Base-by-base conservation (phyloP, 495 filamentous ascomycete species). In the Neurospora terricola region DNA sequence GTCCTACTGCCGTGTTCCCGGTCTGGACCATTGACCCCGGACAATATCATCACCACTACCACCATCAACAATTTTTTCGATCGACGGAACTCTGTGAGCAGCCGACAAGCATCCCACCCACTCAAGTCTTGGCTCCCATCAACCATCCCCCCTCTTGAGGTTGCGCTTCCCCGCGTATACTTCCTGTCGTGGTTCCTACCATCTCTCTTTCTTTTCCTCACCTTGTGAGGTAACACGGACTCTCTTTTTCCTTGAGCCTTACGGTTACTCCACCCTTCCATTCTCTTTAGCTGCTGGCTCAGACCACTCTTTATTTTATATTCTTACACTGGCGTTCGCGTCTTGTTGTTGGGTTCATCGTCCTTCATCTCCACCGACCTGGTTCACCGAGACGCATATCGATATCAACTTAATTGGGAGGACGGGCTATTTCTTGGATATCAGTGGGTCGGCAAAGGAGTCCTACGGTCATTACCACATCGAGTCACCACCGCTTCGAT, bases 241-340 rank as follows among this genome's bases (percentile, higher is more conserved):
- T 74, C 73, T 73, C 72, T 78, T 38, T 78, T 77, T 30, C 14
- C 5, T 62, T 62, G 54, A 62, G 54, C 54, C 54, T 62, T 62
- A 62, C 54, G 12, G 54, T 62, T 62, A 62, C 54, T 62, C 23
- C 27, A 34, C 54, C 81, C 80, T 86, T 80, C 69, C 76, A 74
- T 76, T 80, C 73, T 36, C 78, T 81, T 81, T 77, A 82, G 80
- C 86, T 88, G 86, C 86, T 88, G 86, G 86, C 81, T 88, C 86
- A 88, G 86, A 86, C 82, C 84, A 77, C 82, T 87, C 82, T 82
- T 87, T 85, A 69, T 69, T 76, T 77, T 78, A 69, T 80, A 75
- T 75, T 83, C 74, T 75, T 80, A 70, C 77, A 71, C 48, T 73
- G 42, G 59, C 39, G 72, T 43, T 73, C 43, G 69, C 14, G 73